phyloP scores from a whole-genome alignment of 139 green algal species.

The Tetradesmus lagerheimii region DNA sequence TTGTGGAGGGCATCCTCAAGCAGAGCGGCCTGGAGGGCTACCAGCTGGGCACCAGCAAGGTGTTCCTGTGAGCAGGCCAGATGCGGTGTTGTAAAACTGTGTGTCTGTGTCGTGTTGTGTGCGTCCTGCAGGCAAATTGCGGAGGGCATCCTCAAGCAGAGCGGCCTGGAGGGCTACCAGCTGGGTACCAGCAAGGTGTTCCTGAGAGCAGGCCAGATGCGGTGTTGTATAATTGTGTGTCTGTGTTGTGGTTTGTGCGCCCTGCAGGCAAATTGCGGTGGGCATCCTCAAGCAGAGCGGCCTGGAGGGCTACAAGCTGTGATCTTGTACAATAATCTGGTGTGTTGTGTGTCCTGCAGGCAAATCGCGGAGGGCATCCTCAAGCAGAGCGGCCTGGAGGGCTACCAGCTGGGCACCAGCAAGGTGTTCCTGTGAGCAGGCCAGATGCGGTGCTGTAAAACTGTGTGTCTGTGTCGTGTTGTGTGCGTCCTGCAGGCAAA shows the following conservation, averaged over 20 bases:
- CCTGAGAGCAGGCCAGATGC: constrained; percentile 86
- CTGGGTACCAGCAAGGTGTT: constrained; percentile 45
- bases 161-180: constrained; percentile 36
- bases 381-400: constrained; percentile 33
- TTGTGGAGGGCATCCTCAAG: constrained; percentile 42
- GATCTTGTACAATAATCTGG: no score
- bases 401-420: constrained; percentile 41
- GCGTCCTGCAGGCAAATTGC: no score
- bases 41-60: constrained; percentile 42
- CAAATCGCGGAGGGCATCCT: constrained; percentile 42
- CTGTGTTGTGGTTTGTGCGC: no score
- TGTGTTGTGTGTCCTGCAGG: no score
- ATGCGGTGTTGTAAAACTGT: no score
- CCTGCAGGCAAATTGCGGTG: constrained; percentile 41
- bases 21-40: constrained; percentile 29
- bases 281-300: no score
- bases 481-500: no score
- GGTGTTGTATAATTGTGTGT: no score
- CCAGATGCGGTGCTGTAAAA: no score
- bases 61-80: constrained; percentile 73
- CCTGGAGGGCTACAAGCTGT: no score
- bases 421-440: constrained; percentile 65
- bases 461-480: no score
- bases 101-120: no score
- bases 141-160: constrained; percentile 40